These are phyloP conservation scores for Daldinia childiae DNA, from an alignment of 495 filamentous ascomycete genomes.

Conservation along the genomic window DNA sequence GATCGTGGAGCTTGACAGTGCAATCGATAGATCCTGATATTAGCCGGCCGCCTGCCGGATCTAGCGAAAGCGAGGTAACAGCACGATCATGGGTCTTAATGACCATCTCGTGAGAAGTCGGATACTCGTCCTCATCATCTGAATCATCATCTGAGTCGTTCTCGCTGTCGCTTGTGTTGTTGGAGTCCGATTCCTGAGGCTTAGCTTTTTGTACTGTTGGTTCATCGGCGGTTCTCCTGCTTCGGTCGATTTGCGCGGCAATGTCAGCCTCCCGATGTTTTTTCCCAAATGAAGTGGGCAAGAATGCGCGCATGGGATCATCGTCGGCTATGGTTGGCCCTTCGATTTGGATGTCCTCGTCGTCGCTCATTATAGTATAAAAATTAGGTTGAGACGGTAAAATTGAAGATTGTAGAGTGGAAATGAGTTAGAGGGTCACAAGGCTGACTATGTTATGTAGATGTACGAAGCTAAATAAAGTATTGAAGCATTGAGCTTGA, in stretches of 20 bases:
- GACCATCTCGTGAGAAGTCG: slow-evolving; percentile 90
- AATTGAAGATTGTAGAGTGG: slow-evolving; percentile 8
- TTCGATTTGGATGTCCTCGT: slow-evolving; percentile 69
- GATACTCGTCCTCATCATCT: slow-evolving; percentile 89
- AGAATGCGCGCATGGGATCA: slow-evolving; percentile 81
- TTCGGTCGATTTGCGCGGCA: slow-evolving; percentile 78
- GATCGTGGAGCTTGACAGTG: slow-evolving; percentile 91
- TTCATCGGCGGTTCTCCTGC: slow-evolving; percentile 65
- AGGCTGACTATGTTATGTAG: slow-evolving; percentile 19
- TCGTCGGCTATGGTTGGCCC: slow-evolving; percentile 61
- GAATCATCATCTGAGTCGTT: slow-evolving; percentile 63
- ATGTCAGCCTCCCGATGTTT: slow-evolving; percentile 76
- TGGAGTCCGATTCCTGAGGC: slow-evolving; percentile 44
- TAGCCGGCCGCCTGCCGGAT: slow-evolving; percentile 84
- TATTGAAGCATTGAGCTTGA: background rate
- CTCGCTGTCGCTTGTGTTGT: slow-evolving; percentile 61
- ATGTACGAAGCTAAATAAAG: background rate
- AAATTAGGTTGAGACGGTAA: background rate
- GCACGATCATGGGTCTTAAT: slow-evolving; percentile 92
- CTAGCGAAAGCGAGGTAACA: slow-evolving; percentile 82
- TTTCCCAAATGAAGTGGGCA: slow-evolving; percentile 89
- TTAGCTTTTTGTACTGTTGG: slow-evolving; percentile 34
- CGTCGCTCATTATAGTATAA: slow-evolving; percentile 59
- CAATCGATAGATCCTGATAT: slow-evolving; percentile 91
- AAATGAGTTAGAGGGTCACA: slow-evolving; percentile 19